phyloP scores from a whole-genome alignment of 2,329 filamentous ascomycete species.

The Beauveria rudraprayagi region DNA sequence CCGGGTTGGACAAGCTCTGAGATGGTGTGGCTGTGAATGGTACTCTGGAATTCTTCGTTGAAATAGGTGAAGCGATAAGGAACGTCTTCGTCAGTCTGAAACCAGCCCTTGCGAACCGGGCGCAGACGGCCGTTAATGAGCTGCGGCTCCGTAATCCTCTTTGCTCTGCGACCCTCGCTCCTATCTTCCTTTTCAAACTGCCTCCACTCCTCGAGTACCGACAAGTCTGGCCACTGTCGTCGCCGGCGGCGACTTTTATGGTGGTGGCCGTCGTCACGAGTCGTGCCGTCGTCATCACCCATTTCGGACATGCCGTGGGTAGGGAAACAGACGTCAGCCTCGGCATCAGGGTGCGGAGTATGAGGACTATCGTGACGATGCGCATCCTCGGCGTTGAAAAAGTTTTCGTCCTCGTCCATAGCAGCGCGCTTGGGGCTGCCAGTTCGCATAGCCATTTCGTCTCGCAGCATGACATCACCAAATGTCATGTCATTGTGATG shows the following conservation, averaged over 20 bases:
- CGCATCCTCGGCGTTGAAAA: conserved; percentile 24
- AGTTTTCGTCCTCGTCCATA: conserved; percentile 23
- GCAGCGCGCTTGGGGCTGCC: conserved; percentile 22
- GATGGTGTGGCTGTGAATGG: conserved; percentile 92
- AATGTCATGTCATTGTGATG: conserved; percentile 48
- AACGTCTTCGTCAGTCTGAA: conserved; percentile 76
- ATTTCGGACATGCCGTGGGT: conserved; percentile 65
- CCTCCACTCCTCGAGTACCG: conserved; percentile 81
- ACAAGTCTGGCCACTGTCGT: conserved; percentile 78
- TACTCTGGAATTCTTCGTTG: conserved; percentile 93
- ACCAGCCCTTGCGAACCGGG: conserved; percentile 74
- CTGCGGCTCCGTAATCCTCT: conserved; percentile 89
- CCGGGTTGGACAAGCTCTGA: conserved; percentile 86
- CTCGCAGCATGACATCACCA: conserved; percentile 63
- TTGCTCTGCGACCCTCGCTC: conserved; percentile 73
- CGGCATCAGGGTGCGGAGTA: conserved; percentile 55
- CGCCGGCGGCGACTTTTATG: conserved; percentile 48
- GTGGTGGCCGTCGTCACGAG: conserved; percentile 33
- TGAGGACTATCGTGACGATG: conserved; percentile 22
- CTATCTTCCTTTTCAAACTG: conserved; percentile 77
- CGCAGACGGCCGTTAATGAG: conserved; percentile 84
- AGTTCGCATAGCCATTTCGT: conserved; percentile 44
- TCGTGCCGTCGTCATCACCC: conserved; percentile 62
- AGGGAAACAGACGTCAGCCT: conserved; percentile 91
- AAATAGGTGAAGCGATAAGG: conserved; percentile 98